phyloP scores from a whole-genome alignment of 306 rosid genomes.

The Ammopiptanthus mongolicus region DNA sequence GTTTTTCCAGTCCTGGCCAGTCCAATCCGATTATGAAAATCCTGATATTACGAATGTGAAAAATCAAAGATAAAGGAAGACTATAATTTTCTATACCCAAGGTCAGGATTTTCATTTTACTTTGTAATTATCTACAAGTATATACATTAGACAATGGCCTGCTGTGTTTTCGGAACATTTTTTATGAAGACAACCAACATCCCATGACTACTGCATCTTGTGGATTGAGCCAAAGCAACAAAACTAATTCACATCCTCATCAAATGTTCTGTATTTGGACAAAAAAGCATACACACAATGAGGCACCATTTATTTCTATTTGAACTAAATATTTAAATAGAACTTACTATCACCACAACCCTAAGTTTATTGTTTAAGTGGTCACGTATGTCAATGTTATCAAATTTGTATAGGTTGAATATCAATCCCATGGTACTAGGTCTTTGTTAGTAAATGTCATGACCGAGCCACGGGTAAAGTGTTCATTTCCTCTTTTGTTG shows the following conservation, averaged over 20 bases:
- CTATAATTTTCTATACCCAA: background rate
- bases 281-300: background rate
- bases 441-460: background rate
- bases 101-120: background rate
- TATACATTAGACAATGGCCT: background rate
- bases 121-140: background rate
- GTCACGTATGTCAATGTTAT: background rate
- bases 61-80: background rate
- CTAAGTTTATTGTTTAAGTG: background rate
- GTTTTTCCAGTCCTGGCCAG: too few relatives aligned
- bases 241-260: background rate
- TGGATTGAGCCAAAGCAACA: background rate
- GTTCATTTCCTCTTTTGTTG: background rate
- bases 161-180: background rate
- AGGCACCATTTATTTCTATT: background rate
- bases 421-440: background rate
- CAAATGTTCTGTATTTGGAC: background rate
- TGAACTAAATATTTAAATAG: background rate
- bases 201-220: background rate
- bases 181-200: background rate
- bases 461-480: background rate
- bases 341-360: background rate
- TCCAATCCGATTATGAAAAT: too few relatives aligned
- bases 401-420: background rate
- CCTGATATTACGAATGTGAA: background rate